Percentiles rank a stretch among this genome's conserved stretches.
Evolutionary conservation across 192 early-diverging fungal genomes (phyloP).

Genomic region (Podila epigama): DNA sequence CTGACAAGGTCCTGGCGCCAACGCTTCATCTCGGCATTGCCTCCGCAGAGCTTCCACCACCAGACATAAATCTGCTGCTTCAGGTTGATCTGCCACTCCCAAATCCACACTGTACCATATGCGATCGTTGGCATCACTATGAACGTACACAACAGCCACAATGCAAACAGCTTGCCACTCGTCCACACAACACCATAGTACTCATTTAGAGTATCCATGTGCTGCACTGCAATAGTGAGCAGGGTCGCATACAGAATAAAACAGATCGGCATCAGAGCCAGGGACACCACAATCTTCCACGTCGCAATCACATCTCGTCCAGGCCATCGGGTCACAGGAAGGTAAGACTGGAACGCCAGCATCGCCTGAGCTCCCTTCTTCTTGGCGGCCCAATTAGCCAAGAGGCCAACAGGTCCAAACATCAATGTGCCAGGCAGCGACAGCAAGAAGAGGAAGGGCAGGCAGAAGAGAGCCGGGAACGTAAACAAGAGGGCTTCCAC

Average conservation of each 20-base stretch:
- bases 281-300: constrained; percentile 51
- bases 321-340: constrained; percentile 55
- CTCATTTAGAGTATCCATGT: constrained; percentile 2
- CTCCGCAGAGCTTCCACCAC: constrained; percentile 46
- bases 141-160: constrained; percentile 27
- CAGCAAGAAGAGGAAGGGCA: constrained; percentile 25
- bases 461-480: constrained; percentile 31
- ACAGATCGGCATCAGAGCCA: constrained; percentile 42
- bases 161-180: constrained; percentile 9
- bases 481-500: constrained; percentile 18
- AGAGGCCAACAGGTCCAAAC: constrained; percentile 42
- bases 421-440: constrained; percentile 47
- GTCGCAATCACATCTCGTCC: constrained; percentile 57
- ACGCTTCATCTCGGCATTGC: constrained; percentile 41
- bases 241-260: constrained; percentile 33
- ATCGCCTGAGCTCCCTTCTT: constrained; percentile 51
- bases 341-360: constrained; percentile 51
- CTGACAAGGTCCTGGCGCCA: constrained; percentile 32
- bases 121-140: constrained; percentile 27
- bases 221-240: constrained; percentile 10
- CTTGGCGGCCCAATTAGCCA: constrained; percentile 48
- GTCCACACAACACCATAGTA: constrained; percentile 9
- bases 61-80: constrained; percentile 44
- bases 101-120: constrained; percentile 34
- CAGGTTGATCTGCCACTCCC: constrained; percentile 48